phyloP scores from a whole-genome alignment of 305 asterid genomes.

The Solanum hybrid region DNA sequence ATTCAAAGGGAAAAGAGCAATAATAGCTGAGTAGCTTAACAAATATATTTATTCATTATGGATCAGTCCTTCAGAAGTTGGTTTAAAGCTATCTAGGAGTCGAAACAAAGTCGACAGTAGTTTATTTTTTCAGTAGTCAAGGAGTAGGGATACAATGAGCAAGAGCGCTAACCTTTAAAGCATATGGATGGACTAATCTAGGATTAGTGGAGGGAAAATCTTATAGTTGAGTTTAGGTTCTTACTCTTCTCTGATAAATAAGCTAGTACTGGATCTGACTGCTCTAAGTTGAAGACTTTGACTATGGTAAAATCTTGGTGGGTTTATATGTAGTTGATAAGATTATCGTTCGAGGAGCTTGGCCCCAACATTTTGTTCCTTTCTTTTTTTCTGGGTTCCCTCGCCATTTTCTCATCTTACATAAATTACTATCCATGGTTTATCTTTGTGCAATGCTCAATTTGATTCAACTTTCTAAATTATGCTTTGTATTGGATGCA shows the following conservation, averaged over 20 bases:
- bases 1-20: not conserved
- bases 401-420: not conserved
- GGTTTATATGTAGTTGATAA: not conserved
- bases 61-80: not conserved
- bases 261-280: not conserved
- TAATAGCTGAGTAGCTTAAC: not conserved
- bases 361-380: not conserved
- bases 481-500: constrained; percentile 21
- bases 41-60: not conserved
- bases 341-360: not conserved
- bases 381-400: not conserved
- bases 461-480: not conserved
- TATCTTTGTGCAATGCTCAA: not conserved
- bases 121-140: not conserved
- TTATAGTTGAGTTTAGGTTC: not conserved
- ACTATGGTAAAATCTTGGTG: not conserved
- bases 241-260: not conserved
- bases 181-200: not conserved
- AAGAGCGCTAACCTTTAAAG: not conserved
- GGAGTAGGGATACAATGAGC: not conserved
- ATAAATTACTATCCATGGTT: not conserved
- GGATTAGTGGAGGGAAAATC: not conserved
- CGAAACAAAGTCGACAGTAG: not conserved
- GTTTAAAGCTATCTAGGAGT: not conserved
- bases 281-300: not conserved